A percentile compares a stretch with the other conserved stretches of the same genome.
Conservation (phyloP, 441 rosid species). For the Aleurites moluccanus region DNA sequence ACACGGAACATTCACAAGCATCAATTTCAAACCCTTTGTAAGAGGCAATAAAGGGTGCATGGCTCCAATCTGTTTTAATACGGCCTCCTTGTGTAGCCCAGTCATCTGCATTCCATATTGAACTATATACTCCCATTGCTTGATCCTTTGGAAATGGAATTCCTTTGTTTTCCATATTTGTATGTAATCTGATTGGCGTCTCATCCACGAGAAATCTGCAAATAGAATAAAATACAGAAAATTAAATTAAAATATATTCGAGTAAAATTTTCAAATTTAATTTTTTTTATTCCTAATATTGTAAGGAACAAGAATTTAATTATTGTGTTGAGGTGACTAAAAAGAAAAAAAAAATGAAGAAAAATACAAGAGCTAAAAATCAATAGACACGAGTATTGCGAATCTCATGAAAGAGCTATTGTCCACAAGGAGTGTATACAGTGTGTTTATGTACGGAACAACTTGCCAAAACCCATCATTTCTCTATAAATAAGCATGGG, state of each 20-base stretch:
- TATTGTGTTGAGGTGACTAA: not conserved
- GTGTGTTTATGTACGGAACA: constrained; percentile 6
- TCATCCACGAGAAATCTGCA: constrained; percentile 84
- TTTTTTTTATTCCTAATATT: not conserved
- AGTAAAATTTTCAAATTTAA: no score
- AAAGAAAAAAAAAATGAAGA: not conserved
- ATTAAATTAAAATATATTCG: no score
- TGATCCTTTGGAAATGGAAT: constrained; percentile 89
- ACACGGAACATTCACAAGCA: constrained; percentile 63
- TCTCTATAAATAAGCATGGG: not conserved
- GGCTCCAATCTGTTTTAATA: constrained; percentile 91
- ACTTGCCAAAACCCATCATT: not conserved
- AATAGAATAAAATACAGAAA: no score
- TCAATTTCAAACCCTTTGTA: constrained; percentile 80
- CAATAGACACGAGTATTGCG: not conserved
- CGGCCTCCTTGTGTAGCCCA: constrained; percentile 99
- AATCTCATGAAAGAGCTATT: not conserved
- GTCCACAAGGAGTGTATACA: not conserved
- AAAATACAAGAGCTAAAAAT: not conserved
- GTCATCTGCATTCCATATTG: constrained; percentile 98
- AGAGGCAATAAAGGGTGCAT: constrained; percentile 88
- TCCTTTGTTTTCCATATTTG: constrained; percentile 82
- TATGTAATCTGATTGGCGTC: constrained; percentile 73
- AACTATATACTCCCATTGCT: constrained; percentile 94
- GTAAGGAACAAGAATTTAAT: not conserved